phyloP scores from a whole-genome alignment of 352 stramenopile species.

The Phytophthora capsici region DNA sequence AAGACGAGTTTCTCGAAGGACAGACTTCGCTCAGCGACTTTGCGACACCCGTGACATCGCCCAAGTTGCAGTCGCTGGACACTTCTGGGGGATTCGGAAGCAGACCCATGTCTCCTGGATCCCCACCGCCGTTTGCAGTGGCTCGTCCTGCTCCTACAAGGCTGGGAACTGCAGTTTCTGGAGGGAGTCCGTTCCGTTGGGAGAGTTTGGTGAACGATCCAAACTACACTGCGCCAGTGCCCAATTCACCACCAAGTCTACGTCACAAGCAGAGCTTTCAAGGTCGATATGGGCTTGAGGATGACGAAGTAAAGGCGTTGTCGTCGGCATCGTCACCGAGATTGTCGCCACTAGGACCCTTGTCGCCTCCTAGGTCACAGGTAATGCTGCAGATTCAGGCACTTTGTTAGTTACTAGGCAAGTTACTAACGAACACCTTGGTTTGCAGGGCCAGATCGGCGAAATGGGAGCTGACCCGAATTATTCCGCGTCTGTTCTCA shows the following conservation, averaged over 20 bases:
- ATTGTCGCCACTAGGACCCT: constrained; percentile 37
- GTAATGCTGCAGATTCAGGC: constrained; percentile 1
- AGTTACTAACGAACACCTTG: neutral
- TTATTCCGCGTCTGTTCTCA: constrained; percentile 62
- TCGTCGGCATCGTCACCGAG: constrained; percentile 31
- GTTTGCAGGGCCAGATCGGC: constrained; percentile 18
- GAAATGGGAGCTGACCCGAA: constrained; percentile 42
- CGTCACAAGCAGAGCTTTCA: constrained; percentile 39
- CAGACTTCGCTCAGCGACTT: constrained; percentile 65
- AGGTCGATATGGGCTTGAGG: constrained; percentile 46
- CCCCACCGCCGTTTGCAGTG: constrained; percentile 77
- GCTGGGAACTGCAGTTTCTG: constrained; percentile 16
- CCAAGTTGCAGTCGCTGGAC: constrained; percentile 62
- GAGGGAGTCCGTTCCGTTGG: constrained; percentile 71
- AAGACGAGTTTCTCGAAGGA: constrained; percentile 47
- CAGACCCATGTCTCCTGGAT: constrained; percentile 52
- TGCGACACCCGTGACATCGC: constrained; percentile 62
- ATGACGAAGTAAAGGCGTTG: constrained; percentile 44
- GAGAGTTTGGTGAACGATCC: constrained; percentile 67
- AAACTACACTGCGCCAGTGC: constrained; percentile 60
- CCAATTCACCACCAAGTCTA: constrained; percentile 54
- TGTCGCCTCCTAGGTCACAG: constrained; percentile 45
- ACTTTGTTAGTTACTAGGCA: too few relatives aligned
- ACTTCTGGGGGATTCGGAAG: constrained; percentile 60
- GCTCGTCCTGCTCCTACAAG: constrained; percentile 13